These are phyloP conservation scores for Sphagnum magellanicum DNA, from an alignment of 228 moss, liverwort and hornwort genomes.

Conservation along the genomic window DNA sequence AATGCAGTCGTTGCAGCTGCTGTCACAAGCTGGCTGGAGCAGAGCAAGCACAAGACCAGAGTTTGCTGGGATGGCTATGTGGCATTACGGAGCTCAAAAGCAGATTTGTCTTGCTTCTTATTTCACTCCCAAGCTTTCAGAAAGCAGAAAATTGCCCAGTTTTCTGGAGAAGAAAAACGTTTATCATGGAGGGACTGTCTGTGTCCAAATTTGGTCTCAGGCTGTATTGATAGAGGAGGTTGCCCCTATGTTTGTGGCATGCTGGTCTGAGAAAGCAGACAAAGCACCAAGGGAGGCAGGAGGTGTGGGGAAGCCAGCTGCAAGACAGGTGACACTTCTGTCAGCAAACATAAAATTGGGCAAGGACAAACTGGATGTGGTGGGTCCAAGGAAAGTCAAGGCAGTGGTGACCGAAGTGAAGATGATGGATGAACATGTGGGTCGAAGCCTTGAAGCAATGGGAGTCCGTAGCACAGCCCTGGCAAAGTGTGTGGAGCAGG, in stretches of 20 bases:
- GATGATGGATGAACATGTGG: slow-evolving; percentile 32
- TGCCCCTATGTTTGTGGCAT: slow-evolving; percentile 15
- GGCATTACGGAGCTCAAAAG: slow-evolving; percentile 9
- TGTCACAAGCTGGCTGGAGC: slow-evolving; percentile 9
- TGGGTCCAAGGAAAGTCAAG: slow-evolving; percentile 9
- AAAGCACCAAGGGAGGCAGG: slow-evolving; percentile 1
- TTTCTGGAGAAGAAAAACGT: slow-evolving; percentile 22
- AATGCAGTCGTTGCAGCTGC: slow-evolving; percentile 5
- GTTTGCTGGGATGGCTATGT: slow-evolving; percentile 11
- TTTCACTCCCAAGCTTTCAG: slow-evolving; percentile 12
- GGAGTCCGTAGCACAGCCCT: slow-evolving; percentile 39
- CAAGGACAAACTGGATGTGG: slow-evolving; percentile 5
- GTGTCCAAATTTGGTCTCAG: slow-evolving; percentile 29
- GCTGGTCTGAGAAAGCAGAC: slow-evolving; percentile 21
- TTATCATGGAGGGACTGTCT: slow-evolving; percentile 22
- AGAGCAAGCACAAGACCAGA: slow-evolving; percentile 9
- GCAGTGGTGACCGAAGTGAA: slow-evolving; percentile 12
- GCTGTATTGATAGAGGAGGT: slow-evolving; percentile 16
- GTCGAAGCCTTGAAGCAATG: slow-evolving; percentile 42
- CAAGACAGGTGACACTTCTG: slow-evolving; percentile 11
- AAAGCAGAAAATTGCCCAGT: slow-evolving; percentile 21
- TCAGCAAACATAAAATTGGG: too few relatives aligned
- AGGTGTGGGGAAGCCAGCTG: slow-evolving; percentile 8
- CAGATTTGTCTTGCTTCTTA: slow-evolving; percentile 1
- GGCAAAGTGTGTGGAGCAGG: slow-evolving; percentile 38